Evolutionary conservation across 2,329 filamentous ascomycete genomes (phyloP), one percentile per base, ranked within the genome.

Genomic region (Botrytis porri): DNA sequence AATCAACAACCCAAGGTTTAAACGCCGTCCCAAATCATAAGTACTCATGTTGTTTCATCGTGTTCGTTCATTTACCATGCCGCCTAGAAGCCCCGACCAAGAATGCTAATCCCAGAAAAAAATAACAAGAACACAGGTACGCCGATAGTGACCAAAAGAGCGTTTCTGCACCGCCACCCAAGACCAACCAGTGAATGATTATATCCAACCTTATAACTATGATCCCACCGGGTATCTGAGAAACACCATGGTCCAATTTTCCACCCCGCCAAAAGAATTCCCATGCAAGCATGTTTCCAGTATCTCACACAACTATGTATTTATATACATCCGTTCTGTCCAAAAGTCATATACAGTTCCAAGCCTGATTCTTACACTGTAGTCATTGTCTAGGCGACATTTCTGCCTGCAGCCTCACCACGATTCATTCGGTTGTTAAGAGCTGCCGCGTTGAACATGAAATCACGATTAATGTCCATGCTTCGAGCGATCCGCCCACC

Each of bases 401-500:
- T 25, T 29, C 64, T 51, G 37, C 5, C 35, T 9, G 10, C 18
- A 41, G 54, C 54, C 29, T 20, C 10, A 41, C 48, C 65, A 57
- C 65, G 67, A 20, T 63, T 35, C 25, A 63, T 43, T 37, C 67
- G 63, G n/a, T 22, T 59, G 51, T 73, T 66, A 18, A 73, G 65
- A 51, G 35, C 43, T 29, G 72, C 64, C 16, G 74, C 25, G 60
- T 75, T 75, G 43, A 79, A 79, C 79, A 81, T 81, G 69, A 81
- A 81, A 45, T 78, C 77, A 29, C 80, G 77, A 59, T 79, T 76
- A 25, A 82, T 78, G 39, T 81, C 81, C 80, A 82, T 81, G 69
- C 79, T 80, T 72, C 80, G 73, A 41, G 76, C 76, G 25, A 81
- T 74, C 64, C 80, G 75, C 10, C 78, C 79, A 61, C 80, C 80